A percentile compares a stretch with the other conserved stretches of the same genome.
phyloP scores from a whole-genome alignment of 331 rosid species.

The Stylosanthes scabra region DNA sequence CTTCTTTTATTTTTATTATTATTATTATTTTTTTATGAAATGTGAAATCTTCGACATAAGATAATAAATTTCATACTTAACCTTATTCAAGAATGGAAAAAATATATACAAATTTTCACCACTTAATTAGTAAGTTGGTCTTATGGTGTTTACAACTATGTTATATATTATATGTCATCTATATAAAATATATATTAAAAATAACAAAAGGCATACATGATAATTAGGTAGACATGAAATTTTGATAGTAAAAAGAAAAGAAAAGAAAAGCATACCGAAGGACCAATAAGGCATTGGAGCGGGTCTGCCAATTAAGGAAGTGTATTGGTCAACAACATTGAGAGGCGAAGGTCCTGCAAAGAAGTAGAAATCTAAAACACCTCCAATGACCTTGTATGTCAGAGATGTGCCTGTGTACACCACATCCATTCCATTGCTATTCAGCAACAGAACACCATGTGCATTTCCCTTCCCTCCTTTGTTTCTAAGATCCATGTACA shows the following conservation, averaged over 20 bases:
- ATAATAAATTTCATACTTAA: no score
- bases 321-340: conserved; percentile 81
- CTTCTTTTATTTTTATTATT: no score
- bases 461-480: conserved; percentile 64
- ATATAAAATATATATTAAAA: no score
- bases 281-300: conserved; percentile 98
- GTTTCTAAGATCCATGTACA: conserved; percentile 85
- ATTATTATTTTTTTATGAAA: no score
- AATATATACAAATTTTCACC: no score
- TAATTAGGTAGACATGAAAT: no score
- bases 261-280: conserved; percentile 57
- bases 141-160: no score
- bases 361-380: conserved; percentile 83
- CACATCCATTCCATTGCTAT: conserved; percentile 97
- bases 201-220: no score
- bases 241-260: neutral
- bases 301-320: conserved; percentile 81
- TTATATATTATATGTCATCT: no score
- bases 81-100: no score
- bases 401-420: conserved; percentile 71
- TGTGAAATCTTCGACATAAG: no score
- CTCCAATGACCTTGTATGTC: conserved; percentile 85
- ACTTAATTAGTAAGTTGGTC: no score
- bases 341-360: conserved; percentile 81
- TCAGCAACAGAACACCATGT: conserved; percentile 83